Conservation (phyloP, 768 basidiomycete genomes). For the Coprinopsis cinerea region DNA sequence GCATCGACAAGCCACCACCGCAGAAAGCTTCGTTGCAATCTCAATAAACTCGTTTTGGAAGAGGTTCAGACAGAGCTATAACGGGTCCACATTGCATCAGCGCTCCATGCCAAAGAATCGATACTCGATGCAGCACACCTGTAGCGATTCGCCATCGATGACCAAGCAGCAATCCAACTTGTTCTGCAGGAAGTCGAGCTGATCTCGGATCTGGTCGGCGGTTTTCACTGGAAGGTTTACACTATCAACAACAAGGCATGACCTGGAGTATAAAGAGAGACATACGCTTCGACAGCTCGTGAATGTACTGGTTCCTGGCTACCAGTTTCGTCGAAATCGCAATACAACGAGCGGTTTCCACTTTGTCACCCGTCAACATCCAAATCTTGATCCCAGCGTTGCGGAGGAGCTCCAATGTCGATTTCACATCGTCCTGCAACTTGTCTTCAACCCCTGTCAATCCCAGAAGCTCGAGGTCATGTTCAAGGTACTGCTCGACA, state of each 20-base stretch:
- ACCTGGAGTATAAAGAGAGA: conserved; percentile 14
- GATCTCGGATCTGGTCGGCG: conserved; percentile 72
- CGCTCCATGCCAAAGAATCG: too few relatives aligned
- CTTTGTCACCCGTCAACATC: conserved; percentile 99
- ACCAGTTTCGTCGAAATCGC: conserved; percentile 97
- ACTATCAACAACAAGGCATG: conserved; percentile 1
- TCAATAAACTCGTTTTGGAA: conserved; percentile 95
- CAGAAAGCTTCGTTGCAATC: conserved; percentile 91
- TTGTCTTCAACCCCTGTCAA: conserved; percentile 99
- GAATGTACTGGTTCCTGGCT: conserved; percentile 93
- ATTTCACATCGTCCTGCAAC: conserved; percentile 93
- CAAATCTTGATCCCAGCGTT: conserved; percentile 99
- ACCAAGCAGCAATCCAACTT: conserved; percentile 97
- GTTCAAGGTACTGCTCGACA: conserved; percentile 73
- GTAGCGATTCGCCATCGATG: conserved; percentile 95
- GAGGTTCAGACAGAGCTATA: conserved; percentile 80
- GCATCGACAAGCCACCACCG: conserved; percentile 96
- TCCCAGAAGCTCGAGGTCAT: conserved; percentile 86
- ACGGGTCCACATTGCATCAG: neutral
- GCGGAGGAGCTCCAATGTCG: conserved; percentile 84
- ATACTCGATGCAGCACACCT: conserved; percentile 42
- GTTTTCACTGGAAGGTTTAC: conserved; percentile 63
- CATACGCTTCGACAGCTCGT: conserved; percentile 90
- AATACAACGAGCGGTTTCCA: conserved; percentile 97
- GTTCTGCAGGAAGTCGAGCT: conserved; percentile 89